Evolutionary conservation across 495 filamentous ascomycete species (phyloP).

Genomic region (Neurospora africana): DNA sequence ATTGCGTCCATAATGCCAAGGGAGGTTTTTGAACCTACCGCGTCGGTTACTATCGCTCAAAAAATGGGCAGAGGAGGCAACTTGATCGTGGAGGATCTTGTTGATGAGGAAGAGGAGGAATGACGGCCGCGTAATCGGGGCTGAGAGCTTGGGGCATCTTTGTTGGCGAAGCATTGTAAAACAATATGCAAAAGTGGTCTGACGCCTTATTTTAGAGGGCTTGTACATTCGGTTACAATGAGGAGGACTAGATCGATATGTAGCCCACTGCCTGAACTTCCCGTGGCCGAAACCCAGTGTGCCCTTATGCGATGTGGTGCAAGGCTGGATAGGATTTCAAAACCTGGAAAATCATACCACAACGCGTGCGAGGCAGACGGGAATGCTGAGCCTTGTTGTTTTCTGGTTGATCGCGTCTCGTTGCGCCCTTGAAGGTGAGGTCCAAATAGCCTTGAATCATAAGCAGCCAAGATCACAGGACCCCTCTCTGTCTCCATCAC

Average conservation of each 20-base stretch:
- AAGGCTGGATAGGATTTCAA: not conserved
- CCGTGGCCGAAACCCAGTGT: not conserved
- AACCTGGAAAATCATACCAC: not conserved
- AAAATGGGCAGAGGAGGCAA: conserved; percentile 77
- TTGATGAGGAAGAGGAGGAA: conserved; percentile 21
- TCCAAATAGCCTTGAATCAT: not conserved
- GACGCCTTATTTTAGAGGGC: not conserved
- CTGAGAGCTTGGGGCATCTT: not conserved
- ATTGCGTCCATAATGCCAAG: conserved; percentile 78
- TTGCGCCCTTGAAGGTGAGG: not conserved
- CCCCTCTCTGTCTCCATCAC: not conserved
- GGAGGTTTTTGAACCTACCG: conserved; percentile 58
- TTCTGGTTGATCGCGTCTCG: not conserved
- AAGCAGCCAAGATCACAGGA: not conserved
- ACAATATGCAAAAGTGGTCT: not conserved
- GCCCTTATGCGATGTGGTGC: not conserved
- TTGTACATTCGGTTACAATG: not conserved
- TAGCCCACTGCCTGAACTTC: not conserved
- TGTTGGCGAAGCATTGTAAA: not conserved
- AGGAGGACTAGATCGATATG: not conserved
- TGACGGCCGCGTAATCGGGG: conserved; percentile 2
- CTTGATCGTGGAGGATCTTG: conserved; percentile 64
- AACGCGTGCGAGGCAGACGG: not conserved
- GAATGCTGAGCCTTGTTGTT: not conserved
- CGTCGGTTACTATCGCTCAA: conserved; percentile 51